Conservation (phyloP, 495 filamentous ascomycete species). For the Astrothelium macrocarpum region DNA sequence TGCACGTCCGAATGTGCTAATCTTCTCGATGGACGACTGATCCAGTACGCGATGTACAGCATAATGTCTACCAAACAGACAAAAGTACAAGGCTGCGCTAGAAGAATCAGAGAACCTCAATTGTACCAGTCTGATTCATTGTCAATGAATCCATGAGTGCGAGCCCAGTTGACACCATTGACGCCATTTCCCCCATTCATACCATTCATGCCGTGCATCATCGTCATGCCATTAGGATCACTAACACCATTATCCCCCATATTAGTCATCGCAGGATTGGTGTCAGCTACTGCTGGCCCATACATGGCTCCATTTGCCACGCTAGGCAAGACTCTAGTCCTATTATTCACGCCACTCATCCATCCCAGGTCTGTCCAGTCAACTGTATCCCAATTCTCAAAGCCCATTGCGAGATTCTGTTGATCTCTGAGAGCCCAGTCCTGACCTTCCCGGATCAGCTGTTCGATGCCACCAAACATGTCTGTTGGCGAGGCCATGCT, state of each 20-base stretch:
- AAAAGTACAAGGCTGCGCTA: not conserved
- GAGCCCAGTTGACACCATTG: constrained; percentile 7
- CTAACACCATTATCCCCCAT: not conserved
- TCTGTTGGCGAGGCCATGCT: constrained; percentile 23
- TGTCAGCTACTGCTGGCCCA: not conserved
- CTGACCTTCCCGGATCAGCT: constrained; percentile 31
- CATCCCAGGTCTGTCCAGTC: constrained; percentile 19
- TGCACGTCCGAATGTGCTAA: no score
- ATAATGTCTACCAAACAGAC: not conserved
- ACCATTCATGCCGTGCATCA: not conserved
- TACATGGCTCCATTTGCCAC: constrained; percentile 7
- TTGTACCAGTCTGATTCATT: constrained; percentile 1
- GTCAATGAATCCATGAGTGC: not conserved
- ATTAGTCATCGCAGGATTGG: not conserved
- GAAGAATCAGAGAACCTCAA: not conserved
- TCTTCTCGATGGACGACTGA: no score
- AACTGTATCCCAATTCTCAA: constrained; percentile 30
- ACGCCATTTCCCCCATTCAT: constrained; percentile 9
- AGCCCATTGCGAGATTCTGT: constrained; percentile 27
- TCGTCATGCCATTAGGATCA: not conserved
- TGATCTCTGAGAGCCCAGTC: constrained; percentile 34
- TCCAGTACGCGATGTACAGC: not conserved
- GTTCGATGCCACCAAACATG: constrained; percentile 34
- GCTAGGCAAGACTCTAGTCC: not conserved
- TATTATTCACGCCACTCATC: constrained; percentile 13